Percentiles rank a stretch among this genome's conserved stretches.
These are phyloP conservation scores for Ganoderma meredithae DNA, from an alignment of 1,284 basidiomycete species.

Conservation along the genomic window DNA sequence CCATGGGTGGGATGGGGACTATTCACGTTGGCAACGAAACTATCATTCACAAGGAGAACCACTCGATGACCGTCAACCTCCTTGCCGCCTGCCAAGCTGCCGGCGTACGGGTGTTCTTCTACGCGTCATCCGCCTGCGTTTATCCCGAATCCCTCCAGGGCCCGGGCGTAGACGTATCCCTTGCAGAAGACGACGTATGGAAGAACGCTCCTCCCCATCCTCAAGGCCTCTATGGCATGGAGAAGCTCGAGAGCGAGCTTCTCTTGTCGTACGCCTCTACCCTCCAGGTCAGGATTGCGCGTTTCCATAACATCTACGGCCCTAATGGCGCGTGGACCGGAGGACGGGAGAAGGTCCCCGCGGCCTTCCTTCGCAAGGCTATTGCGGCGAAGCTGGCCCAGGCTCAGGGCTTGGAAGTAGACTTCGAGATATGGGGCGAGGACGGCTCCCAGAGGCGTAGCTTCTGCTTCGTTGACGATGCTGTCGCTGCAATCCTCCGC, in stretches of 20 bases:
- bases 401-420: conserved; percentile 15
- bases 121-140: conserved; percentile 66
- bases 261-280: conserved; percentile 45
- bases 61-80: conserved; percentile 56
- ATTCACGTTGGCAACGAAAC: conserved; percentile 61
- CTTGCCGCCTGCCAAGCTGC: conserved; percentile 48
- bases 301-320: conserved; percentile 69
- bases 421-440: conserved; percentile 62
- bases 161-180: conserved; percentile 47
- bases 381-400: conserved; percentile 42
- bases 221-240: conserved; percentile 65
- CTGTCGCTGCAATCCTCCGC: conserved; percentile 54
- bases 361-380: conserved; percentile 63
- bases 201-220: conserved; percentile 46
- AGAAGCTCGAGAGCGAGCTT: conserved; percentile 62
- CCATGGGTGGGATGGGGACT: conserved; percentile 68
- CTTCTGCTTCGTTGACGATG: conserved; percentile 63
- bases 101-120: conserved; percentile 55
- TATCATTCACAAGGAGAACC: conserved; percentile 57
- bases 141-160: conserved; percentile 57
- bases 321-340: conserved; percentile 59
- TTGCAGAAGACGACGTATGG: conserved; percentile 56
- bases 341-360: conserved; percentile 66
- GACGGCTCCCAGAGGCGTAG: conserved; percentile 59
- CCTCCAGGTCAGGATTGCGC: conserved; percentile 55